phyloP scores from a whole-genome alignment of 139 green algal genomes.

The Chlorokybus atmophyticus region DNA sequence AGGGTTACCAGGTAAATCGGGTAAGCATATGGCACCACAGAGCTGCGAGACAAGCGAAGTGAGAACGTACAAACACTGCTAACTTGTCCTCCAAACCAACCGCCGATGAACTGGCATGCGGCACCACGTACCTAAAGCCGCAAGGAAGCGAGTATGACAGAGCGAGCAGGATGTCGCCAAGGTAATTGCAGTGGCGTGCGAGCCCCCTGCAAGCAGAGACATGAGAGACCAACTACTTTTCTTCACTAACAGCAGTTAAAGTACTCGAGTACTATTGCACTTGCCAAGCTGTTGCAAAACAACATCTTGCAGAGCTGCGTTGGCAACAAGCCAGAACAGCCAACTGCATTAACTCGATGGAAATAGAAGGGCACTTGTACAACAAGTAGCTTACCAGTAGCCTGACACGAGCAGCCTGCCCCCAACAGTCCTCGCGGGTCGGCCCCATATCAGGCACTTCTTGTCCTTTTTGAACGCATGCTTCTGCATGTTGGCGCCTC shows the following conservation, averaged over 20 bases:
- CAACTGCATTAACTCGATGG: background rate
- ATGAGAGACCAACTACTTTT: background rate
- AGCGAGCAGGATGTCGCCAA: constrained; percentile 84
- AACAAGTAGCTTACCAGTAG: constrained; percentile 14
- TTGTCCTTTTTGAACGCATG: constrained; percentile 69
- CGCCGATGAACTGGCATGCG: background rate
- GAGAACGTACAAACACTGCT: background rate
- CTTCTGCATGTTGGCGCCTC: constrained; percentile 89
- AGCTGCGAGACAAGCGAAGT: constrained; percentile 27
- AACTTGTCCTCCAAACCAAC: constrained; percentile 2
- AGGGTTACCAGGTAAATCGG: constrained; percentile 83
- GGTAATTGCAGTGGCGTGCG: constrained; percentile 85
- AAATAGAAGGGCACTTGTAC: background rate
- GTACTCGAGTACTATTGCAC: background rate
- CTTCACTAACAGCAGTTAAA: background rate
- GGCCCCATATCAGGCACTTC: constrained; percentile 35
- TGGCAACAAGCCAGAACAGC: no score
- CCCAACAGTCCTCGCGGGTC: constrained; percentile 13
- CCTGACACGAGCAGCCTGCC: constrained; percentile 22
- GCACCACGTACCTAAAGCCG: constrained; percentile 40
- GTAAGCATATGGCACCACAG: constrained; percentile 75
- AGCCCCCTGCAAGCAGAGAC: constrained; percentile 44
- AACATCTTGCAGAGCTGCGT: background rate
- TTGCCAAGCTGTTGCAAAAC: background rate
- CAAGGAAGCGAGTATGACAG: constrained; percentile 83